Evolutionary conservation across 176 grass and related monocot genomes (phyloP), one percentile per base, ranked within the genome.

Genomic region (Aegilops sharonensis): DNA sequence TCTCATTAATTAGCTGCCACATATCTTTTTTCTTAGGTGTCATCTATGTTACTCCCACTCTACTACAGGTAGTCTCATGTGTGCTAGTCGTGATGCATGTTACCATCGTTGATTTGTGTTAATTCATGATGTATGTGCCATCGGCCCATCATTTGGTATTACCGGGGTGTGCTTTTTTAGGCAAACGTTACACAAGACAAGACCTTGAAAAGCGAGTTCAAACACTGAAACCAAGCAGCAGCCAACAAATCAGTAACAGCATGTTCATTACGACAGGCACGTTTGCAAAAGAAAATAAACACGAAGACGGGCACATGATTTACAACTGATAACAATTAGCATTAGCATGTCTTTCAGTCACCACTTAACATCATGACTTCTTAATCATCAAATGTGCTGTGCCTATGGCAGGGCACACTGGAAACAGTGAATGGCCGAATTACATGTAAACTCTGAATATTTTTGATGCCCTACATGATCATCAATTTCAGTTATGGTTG

Each of bases 401-500:
- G 17, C 24, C 56, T 59, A 21, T 59, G 23, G 32, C 29, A 43
- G 36, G 54, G 65, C 50, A 69, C 25, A 43, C 8, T 34, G 20
- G 50, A 75, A 57, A 81, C 3, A 0, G 40, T 18, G 42, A 85
- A 20, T 45, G 12, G 18, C 32, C 18, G 24, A 68, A 81, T 85
- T 85, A 85, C 61, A 89, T 18, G 57, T 57, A 36, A 78, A 70
- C 13, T 69, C 80, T 32, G 17, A 76, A 87, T 34, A 81, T 81
- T 17, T 85, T 81, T 36, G 24, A 65, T 30, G 83, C 48, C 24
- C 85, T 62, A 52, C 48, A 70, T 42, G 77, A 72, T 5, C 39
- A 37, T 5, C 39, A 37, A 54, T 65, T 67, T 84, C 13, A 81
- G 85, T 36, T 70, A 20, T 40, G 61, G 37, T 62, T 72, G 36